These are phyloP conservation scores for Ustilago bromivora DNA, from an alignment of 1,284 basidiomycete genomes.

Conservation along the genomic window DNA sequence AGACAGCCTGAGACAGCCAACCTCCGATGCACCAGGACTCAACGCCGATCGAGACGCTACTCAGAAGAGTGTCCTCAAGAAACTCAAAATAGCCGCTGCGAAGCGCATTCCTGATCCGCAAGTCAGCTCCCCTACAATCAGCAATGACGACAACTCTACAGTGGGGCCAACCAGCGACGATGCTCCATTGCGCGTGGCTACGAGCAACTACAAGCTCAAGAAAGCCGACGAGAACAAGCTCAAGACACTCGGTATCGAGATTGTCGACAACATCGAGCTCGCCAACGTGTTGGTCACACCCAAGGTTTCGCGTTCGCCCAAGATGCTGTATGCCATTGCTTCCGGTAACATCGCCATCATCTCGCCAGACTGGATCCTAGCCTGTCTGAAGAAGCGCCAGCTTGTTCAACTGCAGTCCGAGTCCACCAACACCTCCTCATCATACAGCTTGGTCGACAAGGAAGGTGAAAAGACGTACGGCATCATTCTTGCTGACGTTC, in stretches of 20 bases:
- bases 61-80: slow-evolving; percentile 13
- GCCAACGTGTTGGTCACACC: slow-evolving; percentile 48
- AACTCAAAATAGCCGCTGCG: slow-evolving; percentile 1
- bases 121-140: neutral
- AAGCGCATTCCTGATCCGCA: neutral
- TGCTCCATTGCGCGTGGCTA: slow-evolving; percentile 19
- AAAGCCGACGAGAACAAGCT: slow-evolving; percentile 34
- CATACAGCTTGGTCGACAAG: slow-evolving; percentile 13
- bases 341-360: slow-evolving; percentile 30
- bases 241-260: slow-evolving; percentile 26
- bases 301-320: slow-evolving; percentile 40
- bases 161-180: slow-evolving; percentile 1
- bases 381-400: slow-evolving; percentile 27
- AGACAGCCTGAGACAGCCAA: slow-evolving; percentile 23
- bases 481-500: slow-evolving; percentile 26
- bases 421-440: neutral
- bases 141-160: neutral
- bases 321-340: slow-evolving; percentile 52
- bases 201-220: slow-evolving; percentile 44
- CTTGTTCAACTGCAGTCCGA: neutral
- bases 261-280: slow-evolving; percentile 40
- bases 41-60: slow-evolving; percentile 3
- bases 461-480: slow-evolving; percentile 38
- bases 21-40: neutral
- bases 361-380: slow-evolving; percentile 41